Conservation (phyloP, 257 asterid genomes). For the Schizonepeta tenuifolia region DNA sequence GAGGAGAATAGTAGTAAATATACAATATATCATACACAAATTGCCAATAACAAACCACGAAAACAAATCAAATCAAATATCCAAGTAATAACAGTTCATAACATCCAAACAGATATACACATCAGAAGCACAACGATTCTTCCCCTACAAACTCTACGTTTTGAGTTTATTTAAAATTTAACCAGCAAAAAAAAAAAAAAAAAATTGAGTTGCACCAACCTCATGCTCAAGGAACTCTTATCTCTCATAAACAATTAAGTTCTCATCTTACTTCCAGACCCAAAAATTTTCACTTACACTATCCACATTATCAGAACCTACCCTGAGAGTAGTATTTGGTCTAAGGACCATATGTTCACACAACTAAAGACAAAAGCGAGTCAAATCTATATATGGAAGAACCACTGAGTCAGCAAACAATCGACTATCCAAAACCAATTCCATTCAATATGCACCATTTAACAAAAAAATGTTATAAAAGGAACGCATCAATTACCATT, state of each 20-base stretch:
- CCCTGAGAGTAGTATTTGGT: too few relatives aligned
- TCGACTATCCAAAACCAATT: too few relatives aligned
- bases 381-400: too few relatives aligned
- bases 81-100: constrained; percentile 9
- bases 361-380: too few relatives aligned
- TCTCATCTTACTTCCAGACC: constrained; percentile 27
- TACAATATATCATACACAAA: constrained; percentile 22
- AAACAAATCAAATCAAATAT: neutral
- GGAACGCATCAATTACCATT: too few relatives aligned
- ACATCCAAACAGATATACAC: neutral
- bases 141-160: neutral
- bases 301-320: too few relatives aligned
- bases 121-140: neutral
- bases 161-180: constrained; percentile 3
- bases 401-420: too few relatives aligned
- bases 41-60: constrained; percentile 1
- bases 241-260: constrained; percentile 3
- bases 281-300: too few relatives aligned
- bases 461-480: too few relatives aligned
- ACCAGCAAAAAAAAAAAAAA: too few relatives aligned
- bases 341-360: too few relatives aligned
- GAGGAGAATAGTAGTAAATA: neutral
- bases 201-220: constrained; percentile 25
- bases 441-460: too few relatives aligned
- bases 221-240: constrained; percentile 7